A percentile compares a stretch with the other conserved stretches of the same genome.
Conservation (phyloP, 192 early-diverging fungal species). For the Podila epicladia region DNA sequence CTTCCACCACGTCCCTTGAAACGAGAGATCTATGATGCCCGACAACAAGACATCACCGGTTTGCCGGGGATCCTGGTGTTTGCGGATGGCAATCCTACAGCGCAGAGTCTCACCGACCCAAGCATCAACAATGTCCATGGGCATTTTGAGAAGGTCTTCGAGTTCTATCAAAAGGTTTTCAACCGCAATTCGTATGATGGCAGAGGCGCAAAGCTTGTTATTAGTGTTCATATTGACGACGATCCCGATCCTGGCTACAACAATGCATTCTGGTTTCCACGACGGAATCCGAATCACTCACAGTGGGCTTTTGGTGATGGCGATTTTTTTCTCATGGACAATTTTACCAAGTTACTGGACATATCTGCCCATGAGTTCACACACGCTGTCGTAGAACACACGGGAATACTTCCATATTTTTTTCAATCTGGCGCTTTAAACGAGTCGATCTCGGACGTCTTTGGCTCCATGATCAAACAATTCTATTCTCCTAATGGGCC, state of each 20-base stretch:
- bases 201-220: background rate
- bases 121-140: background rate
- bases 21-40: too few species aligned
- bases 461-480: background rate
- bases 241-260: background rate
- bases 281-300: background rate
- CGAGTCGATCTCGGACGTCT: too few species aligned
- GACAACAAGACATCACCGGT: too few species aligned
- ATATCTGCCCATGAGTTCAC: too few species aligned
- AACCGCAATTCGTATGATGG: background rate
- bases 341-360: background rate
- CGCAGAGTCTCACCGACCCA: background rate
- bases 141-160: background rate
- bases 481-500: background rate
- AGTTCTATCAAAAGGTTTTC: background rate
- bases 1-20: too few species aligned
- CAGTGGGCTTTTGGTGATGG: background rate
- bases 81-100: too few species aligned
- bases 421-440: too few species aligned
- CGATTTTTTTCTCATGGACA: background rate
- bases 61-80: too few species aligned
- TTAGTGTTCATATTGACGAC: background rate
- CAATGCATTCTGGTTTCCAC: background rate
- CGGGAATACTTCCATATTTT: too few species aligned
- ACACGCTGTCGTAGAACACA: too few species aligned